Base-by-base conservation (phyloP, 2,329 filamentous ascomycete species). In the Aaosphaeria arxii region DNA sequence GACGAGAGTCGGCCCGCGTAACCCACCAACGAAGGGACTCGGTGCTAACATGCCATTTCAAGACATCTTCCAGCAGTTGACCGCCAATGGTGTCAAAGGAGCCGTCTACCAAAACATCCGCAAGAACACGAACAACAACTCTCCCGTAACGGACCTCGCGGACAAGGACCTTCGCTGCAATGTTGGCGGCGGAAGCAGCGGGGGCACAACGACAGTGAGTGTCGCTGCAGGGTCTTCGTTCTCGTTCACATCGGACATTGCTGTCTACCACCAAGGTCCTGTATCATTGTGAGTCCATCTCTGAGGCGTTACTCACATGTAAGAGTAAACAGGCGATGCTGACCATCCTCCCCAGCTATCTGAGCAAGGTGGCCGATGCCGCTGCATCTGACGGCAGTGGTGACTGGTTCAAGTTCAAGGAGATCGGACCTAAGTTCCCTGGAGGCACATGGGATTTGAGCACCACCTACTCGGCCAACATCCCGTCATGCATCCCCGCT, bases 91-190 rank as follows among this genome's bases (percentile, higher is more conserved):
- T 9, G 47, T 43, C 4, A 50, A 56, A 44, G 61, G 58, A 28
- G 53, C 45, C 32, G 56, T 59, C 40, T 71, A 65, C 44, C 56
- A 69, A 52, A 63, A 70, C 45, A 61, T 78, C 56, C 70, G 76
- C 42, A 43, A 40, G 51, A 77, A 77, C 65, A 71, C 63, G 48
- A 79, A 77, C 71, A 66, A 71, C 55, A 77, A 78, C 68, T 76
- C 72, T 5, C 75, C 74, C 5, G 74, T 77, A 13, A 76, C 72
- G 7, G 48, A 52, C 17, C 47, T 60, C 11, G 29, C 46, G 6
- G 52, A 50, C 5, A 40, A 39, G 33, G 57, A 61, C 41, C 55
- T 61, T 24, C 53, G 56, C 6, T 61, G 58, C 51, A 61, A 61
- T 45, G 52, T 57, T n/a, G 55, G 54, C 31, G 56, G 50, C n/a